Base-by-base conservation (phyloP, 164 flowering plant species). In the Vitis rotundifolia region DNA sequence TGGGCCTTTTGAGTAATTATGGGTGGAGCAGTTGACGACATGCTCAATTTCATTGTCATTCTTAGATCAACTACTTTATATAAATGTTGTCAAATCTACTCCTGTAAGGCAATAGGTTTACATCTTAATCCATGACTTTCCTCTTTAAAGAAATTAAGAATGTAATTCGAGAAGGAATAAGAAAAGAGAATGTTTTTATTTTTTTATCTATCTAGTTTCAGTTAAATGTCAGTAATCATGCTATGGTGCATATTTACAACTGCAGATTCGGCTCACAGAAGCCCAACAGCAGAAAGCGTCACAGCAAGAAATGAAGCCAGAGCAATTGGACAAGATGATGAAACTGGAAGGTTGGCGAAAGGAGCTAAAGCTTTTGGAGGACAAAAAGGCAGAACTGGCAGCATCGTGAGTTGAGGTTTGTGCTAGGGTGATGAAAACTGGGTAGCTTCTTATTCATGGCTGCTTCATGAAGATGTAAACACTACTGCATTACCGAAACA, bases 241-340 rank as follows among this genome's bases (percentile, higher is more conserved):
- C 44, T 37, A 37, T 37, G 44, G 5, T 37, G 44, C 44, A 37
- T 37, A 37, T 61, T 64, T 11, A 9, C 18, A 26, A 44, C 50
- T 83, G 76, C 81, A 89, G 93, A 85, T 89, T 57, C 87, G 91
- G 22, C 82, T 87, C 29, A 71, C 91, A 19, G 93, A 89, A 84
- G 90, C 85, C 18, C 89, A 81, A 67, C 77, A 74, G 64, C 87
- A 84, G 76, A 88, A 88, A 74, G 69, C 78, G 14, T 57, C 66
- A 2, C 67, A 71, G 49, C 58, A 79, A 54, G 84, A 84, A 53
- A 59, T 79, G 79, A 84, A 85, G 67, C 87, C 83, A 22, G 91
- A 87, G 74, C 91, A 83, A 70, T 49, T 83, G 66, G 91, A 89
- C 48, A 89, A 83, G 72, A 50, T 84, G 26, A 65, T 74, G 12